Evolutionary conservation across 73 alveolate species (phyloP).

Genomic region (Blepharisma japonicum): DNA sequence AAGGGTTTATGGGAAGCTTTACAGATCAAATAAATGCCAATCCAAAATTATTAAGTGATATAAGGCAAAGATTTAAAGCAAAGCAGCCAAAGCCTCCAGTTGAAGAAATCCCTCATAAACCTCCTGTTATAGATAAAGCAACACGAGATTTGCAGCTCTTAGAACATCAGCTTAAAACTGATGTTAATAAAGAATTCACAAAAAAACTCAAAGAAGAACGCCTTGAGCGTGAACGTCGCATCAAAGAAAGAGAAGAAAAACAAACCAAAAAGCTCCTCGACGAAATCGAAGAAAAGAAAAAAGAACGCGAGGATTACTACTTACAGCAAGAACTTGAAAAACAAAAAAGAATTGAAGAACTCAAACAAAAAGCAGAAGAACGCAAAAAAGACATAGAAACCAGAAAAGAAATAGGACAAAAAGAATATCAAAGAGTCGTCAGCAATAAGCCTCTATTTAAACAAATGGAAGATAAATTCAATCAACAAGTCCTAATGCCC

Average conservation of each 20-base stretch:
- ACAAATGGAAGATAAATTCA: conserved; percentile 32
- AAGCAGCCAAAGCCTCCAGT: too few relatives aligned
- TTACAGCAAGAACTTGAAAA: conserved; percentile 30
- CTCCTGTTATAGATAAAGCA: too few relatives aligned
- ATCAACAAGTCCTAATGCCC: conserved; percentile 29
- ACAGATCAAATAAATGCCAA: too few relatives aligned
- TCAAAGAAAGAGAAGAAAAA: conserved; percentile 35
- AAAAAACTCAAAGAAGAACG: conserved; percentile 2
- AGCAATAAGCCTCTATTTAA: conserved; percentile 29
- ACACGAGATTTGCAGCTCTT: too few relatives aligned
- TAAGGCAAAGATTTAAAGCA: too few relatives aligned
- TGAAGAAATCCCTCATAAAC: too few relatives aligned
- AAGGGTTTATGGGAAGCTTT: too few relatives aligned
- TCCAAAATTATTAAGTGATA: too few relatives aligned
- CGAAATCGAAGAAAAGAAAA: conserved; percentile 26
- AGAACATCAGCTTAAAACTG: neutral
- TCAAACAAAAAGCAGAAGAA: neutral
- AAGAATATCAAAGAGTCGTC: neutral
- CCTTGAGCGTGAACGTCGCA: conserved; percentile 1
- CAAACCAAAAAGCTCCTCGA: neutral
- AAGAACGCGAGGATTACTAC: conserved; percentile 9
- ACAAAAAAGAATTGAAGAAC: conserved; percentile 10
- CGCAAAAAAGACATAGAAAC: conserved; percentile 32
- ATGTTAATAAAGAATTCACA: conserved; percentile 20
- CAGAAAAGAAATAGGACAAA: conserved; percentile 14